Conservation (phyloP, 2,329 filamentous ascomycete species). For the Penicillium sclerotigenum region DNA sequence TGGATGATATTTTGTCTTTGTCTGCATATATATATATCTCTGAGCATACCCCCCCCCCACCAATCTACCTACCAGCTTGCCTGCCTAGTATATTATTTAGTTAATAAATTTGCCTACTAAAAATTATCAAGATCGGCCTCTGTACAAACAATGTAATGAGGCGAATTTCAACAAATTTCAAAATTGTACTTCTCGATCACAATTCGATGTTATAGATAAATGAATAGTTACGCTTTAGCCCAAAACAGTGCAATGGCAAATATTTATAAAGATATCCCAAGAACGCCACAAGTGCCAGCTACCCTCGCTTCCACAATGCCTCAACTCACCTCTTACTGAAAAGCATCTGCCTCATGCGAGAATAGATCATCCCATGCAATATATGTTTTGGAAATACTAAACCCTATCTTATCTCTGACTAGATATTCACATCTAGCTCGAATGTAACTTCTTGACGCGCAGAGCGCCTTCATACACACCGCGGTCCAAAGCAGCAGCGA, state of each 20-base stretch:
- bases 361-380: background rate
- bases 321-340: background rate
- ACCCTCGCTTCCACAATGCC: background rate
- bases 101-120: too few relatives aligned
- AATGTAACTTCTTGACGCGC: conserved; percentile 81
- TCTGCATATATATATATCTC: background rate
- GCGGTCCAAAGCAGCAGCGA: conserved; percentile 88
- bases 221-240: conserved; percentile 2
- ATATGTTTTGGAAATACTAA: background rate
- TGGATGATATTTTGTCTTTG: background rate
- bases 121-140: too few relatives aligned
- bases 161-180: too few relatives aligned
- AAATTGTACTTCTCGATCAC: background rate
- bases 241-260: conserved; percentile 5
- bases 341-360: background rate
- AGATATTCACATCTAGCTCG: conserved; percentile 42
- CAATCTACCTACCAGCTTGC: too few relatives aligned
- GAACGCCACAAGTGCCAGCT: conserved; percentile 12
- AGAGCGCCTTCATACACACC: conserved; percentile 84
- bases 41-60: too few relatives aligned
- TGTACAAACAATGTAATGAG: too few relatives aligned
- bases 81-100: too few relatives aligned
- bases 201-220: conserved; percentile 2
- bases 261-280: conserved; percentile 9
- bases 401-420: background rate